A percentile compares a stretch with the other conserved stretches of the same genome.
Conservation (phyloP, 257 asterid genomes). For the Solanum rostratum region DNA sequence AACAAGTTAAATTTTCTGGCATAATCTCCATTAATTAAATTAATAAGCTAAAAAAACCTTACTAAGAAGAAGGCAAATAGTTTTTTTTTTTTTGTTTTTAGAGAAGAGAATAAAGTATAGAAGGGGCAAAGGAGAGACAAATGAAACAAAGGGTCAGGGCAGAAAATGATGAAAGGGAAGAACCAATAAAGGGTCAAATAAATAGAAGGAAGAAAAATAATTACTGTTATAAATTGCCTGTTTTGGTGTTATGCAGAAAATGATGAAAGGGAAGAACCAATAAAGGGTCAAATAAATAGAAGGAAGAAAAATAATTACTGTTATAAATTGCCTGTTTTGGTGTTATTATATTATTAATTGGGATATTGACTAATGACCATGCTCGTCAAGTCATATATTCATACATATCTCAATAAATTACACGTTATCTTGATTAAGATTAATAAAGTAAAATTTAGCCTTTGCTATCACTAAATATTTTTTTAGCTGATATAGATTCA, state of each 20-base stretch:
- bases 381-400: slow-evolving; percentile 24
- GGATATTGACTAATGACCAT: slow-evolving; percentile 16
- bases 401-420: slow-evolving; percentile 8
- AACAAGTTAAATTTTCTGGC: slow-evolving; percentile 18
- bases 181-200: slow-evolving; percentile 21
- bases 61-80: background rate
- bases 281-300: slow-evolving; percentile 25
- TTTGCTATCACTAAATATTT: background rate
- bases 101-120: slow-evolving; percentile 19
- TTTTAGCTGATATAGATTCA: background rate
- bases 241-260: background rate
- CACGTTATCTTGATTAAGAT: slow-evolving; percentile 6
- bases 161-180: slow-evolving; percentile 10
- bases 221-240: background rate
- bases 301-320: background rate
- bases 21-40: slow-evolving; percentile 24
- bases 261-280: slow-evolving; percentile 1
- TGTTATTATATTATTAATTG: background rate
- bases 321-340: background rate
- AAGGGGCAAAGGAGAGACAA: slow-evolving; percentile 8
- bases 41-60: background rate
- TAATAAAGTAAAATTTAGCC: background rate
- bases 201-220: slow-evolving; percentile 2
- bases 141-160: background rate
- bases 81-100: background rate